A percentile compares a stretch with the other conserved stretches of the same genome.
Evolutionary conservation across 78 protist genomes (phyloP).

Genomic region (Polysphondylium violaceum): DNA sequence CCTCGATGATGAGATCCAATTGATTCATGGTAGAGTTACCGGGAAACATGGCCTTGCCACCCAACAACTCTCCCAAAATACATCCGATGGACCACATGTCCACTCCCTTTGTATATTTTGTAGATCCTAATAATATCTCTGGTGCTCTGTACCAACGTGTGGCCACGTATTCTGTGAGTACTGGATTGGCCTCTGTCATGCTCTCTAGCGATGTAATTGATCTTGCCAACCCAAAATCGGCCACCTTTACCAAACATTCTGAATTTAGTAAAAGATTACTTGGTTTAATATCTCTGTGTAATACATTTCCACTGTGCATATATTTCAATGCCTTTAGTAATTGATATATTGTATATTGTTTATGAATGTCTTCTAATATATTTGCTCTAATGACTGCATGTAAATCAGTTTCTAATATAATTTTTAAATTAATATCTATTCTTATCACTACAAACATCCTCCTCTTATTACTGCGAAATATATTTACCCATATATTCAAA

Average conservation of each 20-base stretch:
- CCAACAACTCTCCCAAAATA: slow-evolving; percentile 97
- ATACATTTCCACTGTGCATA: slow-evolving; percentile 95
- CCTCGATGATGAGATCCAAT: slow-evolving; percentile 94
- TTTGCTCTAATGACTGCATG: slow-evolving; percentile 98
- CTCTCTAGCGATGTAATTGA: slow-evolving; percentile 49
- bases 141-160: slow-evolving; percentile 98
- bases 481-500: slow-evolving; percentile 95
- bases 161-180: slow-evolving; percentile 99
- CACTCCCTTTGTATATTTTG: slow-evolving; percentile 83
- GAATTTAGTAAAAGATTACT: slow-evolving; percentile 95
- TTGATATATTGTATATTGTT: slow-evolving; percentile 97
- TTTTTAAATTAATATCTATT: background rate
- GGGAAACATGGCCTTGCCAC: slow-evolving; percentile 98
- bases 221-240: slow-evolving; percentile 92
- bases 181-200: slow-evolving; percentile 83
- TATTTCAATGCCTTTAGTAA: slow-evolving; percentile 94
- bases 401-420: slow-evolving; percentile 93
- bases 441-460: background rate
- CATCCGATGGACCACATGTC: slow-evolving; percentile 94
- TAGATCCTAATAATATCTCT: slow-evolving; percentile 98
- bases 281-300: slow-evolving; percentile 98
- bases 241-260: slow-evolving; percentile 96
- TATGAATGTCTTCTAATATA: slow-evolving; percentile 98
- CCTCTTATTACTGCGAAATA: slow-evolving; percentile 24
- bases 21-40: slow-evolving; percentile 98